Conservation (phyloP, 345 rosid species). For the Eucalyptus pauciflora region DNA sequence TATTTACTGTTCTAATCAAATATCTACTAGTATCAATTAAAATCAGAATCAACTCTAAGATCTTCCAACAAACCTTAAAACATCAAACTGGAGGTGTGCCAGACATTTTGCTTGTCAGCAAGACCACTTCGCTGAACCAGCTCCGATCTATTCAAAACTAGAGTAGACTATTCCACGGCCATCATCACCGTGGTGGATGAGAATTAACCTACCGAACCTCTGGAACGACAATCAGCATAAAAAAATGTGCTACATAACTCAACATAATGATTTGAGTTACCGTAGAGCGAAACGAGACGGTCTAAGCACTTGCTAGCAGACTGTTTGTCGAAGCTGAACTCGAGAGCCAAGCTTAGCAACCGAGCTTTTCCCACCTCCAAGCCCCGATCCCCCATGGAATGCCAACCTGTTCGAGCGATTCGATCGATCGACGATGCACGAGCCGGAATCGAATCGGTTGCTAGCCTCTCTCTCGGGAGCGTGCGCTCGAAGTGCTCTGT, state of each 20-base stretch:
- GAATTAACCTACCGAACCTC: fast-evolving
- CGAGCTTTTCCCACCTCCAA: not conserved
- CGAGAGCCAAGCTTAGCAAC: conserved; percentile 60
- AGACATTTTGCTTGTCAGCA: too few relatives aligned
- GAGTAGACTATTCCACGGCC: too few relatives aligned
- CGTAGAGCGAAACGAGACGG: conserved; percentile 19
- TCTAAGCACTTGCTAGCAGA: conserved; percentile 35
- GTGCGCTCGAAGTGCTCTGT: not conserved
- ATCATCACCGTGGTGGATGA: too few relatives aligned
- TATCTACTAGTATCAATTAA: too few relatives aligned
- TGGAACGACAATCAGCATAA: too few relatives aligned
- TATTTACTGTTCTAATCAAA: too few relatives aligned
- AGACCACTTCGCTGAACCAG: not conserved
- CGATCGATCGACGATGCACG: not conserved
- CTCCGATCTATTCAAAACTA: not conserved
- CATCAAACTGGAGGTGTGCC: too few relatives aligned
- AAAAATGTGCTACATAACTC: too few relatives aligned
- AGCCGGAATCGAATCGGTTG: not conserved
- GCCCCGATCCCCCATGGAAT: fast-evolving
- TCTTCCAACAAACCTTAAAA: too few relatives aligned
- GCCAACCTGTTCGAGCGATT: not conserved
- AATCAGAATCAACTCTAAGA: too few relatives aligned
- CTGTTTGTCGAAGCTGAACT: conserved; percentile 49
- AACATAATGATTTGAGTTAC: fast-evolving
- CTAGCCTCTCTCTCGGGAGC: not conserved